Base-by-base conservation (phyloP, 176 grass and related monocot genomes). In the Zizania latifolia region DNA sequence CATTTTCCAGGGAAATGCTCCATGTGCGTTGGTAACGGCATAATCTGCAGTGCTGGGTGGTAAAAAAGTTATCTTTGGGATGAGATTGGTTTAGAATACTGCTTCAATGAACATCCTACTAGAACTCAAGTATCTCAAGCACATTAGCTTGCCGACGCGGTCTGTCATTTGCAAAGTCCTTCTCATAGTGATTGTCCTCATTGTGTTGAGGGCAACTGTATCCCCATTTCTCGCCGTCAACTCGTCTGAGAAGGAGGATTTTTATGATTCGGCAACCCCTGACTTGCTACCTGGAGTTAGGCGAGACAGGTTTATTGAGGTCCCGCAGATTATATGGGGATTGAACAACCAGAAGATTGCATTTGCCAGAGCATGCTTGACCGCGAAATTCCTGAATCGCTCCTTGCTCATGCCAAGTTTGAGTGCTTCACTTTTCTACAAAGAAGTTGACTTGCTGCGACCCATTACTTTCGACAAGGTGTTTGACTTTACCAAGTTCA, bases 321-420 rank as follows among this genome's bases (percentile, higher is more conserved):
- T 92, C 28, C 96, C 96, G 37, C 96, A 99, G 81, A 95, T 99
- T 82, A 80, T 99, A 85, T 99, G 96, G 96, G 96, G 96, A 56
- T 85, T 99, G 76, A 99, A 99, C 83, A 99, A 95, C 68, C 96
- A 99, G 55, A 99, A 99, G 84, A 99, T 95, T 58, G 96, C 96
- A 23, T 76, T 99, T 21, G 96, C 96, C 35, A 92, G 96, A 54
- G 82, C 91, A 45, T 92, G 89, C 70, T 84, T 99, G 81, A 99
- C 92, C 5, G 92, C 96, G 0, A 91, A 83, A 58, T 92, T 90
- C 58, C 70, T 99, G 19, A 99, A 99, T 55, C 83, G 92, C 32
- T 92, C 96, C 38, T 92, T 99, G 60, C 86, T 99, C 46, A 99
- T 99, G 89, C 96, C 96, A 50, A 99, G 89, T 68, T 64, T 99